Percentiles rank a stretch among this genome's conserved stretches.
Evolutionary conservation across 116 monocot genomes (phyloP).

Genomic region (Phalaenopsis hybrid): DNA sequence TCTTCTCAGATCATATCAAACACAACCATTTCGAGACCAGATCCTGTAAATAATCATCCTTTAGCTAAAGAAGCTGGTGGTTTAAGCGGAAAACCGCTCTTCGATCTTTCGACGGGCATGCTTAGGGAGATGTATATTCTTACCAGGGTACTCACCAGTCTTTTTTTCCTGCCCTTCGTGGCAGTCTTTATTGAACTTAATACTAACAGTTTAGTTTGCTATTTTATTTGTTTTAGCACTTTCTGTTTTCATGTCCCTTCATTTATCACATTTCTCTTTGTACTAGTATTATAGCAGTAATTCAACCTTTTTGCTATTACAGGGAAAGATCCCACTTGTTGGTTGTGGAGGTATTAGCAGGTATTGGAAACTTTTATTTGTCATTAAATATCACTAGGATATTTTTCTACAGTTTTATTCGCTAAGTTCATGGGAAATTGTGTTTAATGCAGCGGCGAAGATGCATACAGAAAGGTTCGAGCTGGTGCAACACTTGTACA

Average conservation of each 20-base stretch:
- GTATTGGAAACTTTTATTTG: constrained; percentile 25
- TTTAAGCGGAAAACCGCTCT: constrained; percentile 87
- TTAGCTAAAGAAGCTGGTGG: constrained; percentile 77
- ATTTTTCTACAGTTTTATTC: background rate
- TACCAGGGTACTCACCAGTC: constrained; percentile 48
- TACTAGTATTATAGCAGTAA: background rate
- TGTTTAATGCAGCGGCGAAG: constrained; percentile 66
- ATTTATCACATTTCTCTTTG: background rate
- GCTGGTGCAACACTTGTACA: constrained; percentile 92
- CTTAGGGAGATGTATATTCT: constrained; percentile 94
- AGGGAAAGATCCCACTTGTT: constrained; percentile 89
- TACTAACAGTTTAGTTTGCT: background rate
- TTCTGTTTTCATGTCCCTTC: background rate
- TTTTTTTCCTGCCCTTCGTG: background rate
- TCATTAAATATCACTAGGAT: background rate
- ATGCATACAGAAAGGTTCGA: constrained; percentile 96
- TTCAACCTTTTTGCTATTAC: constrained; percentile 5
- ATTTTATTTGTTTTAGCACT: background rate
- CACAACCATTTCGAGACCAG: constrained; percentile 82
- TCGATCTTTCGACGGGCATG: constrained; percentile 67
- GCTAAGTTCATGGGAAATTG: constrained; percentile 4
- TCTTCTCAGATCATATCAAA: constrained; percentile 85
- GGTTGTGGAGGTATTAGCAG: constrained; percentile 96
- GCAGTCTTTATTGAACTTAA: background rate
- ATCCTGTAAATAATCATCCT: constrained; percentile 50